Conservation (phyloP, 2,329 filamentous ascomycete species). For the Fusarium sp. region DNA sequence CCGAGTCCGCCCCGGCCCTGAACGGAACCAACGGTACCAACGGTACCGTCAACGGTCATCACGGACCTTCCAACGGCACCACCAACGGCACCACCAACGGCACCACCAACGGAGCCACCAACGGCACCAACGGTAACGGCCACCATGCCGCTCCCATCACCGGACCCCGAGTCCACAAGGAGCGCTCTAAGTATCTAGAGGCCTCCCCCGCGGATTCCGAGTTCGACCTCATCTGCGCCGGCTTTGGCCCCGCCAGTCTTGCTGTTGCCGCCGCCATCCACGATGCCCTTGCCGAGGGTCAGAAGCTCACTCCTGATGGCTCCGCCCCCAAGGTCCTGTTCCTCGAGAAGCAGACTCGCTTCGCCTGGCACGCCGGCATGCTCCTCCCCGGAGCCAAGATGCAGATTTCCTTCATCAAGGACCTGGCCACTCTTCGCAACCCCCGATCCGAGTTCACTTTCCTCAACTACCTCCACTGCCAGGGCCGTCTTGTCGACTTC, state of each 20-base stretch:
- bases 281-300: slow-evolving; percentile 74
- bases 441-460: slow-evolving; percentile 94
- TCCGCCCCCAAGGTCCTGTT: slow-evolving; percentile 80
- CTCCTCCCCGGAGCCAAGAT: slow-evolving; percentile 92
- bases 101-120: slow-evolving; percentile 18
- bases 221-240: slow-evolving; percentile 89
- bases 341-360: slow-evolving; percentile 84
- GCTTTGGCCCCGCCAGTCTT: slow-evolving; percentile 92
- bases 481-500: slow-evolving; percentile 87
- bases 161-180: slow-evolving; percentile 40
- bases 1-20: slow-evolving; percentile 36
- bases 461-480: slow-evolving; percentile 89
- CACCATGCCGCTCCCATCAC: slow-evolving; percentile 34
- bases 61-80: slow-evolving; percentile 28
- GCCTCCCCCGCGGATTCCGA: slow-evolving; percentile 65
- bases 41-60: slow-evolving; percentile 16
- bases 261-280: slow-evolving; percentile 90
- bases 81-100: slow-evolving; percentile 30
- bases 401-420: slow-evolving; percentile 98
- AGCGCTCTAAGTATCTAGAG: slow-evolving; percentile 40
- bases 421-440: slow-evolving; percentile 89
- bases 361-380: slow-evolving; percentile 97
- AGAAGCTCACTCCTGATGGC: slow-evolving; percentile 54
- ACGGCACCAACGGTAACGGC: slow-evolving; percentile 34
- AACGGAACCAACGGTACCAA: slow-evolving; percentile 38